These are phyloP conservation scores for Acarospora socialis DNA, from an alignment of 2,329 filamentous ascomycete species.

Conservation along the genomic window DNA sequence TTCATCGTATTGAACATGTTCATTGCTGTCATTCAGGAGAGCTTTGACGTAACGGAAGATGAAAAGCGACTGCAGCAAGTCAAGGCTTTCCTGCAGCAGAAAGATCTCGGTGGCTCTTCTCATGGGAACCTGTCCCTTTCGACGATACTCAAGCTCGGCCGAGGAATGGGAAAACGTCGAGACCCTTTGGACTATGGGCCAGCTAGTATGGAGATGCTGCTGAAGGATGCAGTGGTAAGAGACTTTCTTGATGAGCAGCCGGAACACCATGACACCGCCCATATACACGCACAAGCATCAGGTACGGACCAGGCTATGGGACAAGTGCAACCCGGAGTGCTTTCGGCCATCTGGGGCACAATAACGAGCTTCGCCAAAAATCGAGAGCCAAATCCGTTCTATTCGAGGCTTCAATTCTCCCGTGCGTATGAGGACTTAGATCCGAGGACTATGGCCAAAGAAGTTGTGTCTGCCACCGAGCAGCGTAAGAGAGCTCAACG, in stretches of 20 bases:
- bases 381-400: conserved; percentile 86
- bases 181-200: conserved; percentile 88
- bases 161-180: conserved; percentile 46
- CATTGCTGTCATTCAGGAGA: conserved; percentile 99
- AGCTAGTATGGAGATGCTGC: conserved; percentile 85
- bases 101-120: conserved; percentile 57
- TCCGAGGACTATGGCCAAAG: conserved; percentile 73
- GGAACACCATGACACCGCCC: conserved; percentile 16
- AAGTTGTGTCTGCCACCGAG: conserved; percentile 72
- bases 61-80: conserved; percentile 96
- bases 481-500: conserved; percentile 76
- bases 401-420: conserved; percentile 61
- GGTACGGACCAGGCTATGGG: conserved; percentile 22
- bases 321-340: conserved; percentile 40
- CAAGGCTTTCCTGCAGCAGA: conserved; percentile 82
- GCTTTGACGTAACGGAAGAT: conserved; percentile 96
- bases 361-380: conserved; percentile 43
- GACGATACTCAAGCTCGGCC: conserved; percentile 46
- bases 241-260: conserved; percentile 78
- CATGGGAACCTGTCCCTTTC: conserved; percentile 62
- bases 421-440: conserved; percentile 65
- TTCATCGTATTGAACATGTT: conserved; percentile 99
- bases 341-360: conserved; percentile 49
- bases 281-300: conserved; percentile 18
- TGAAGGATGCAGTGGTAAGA: conserved; percentile 88